Base-by-base conservation (phyloP, 1,139 yeast species). In the Yamadazyma jaroonii region DNA sequence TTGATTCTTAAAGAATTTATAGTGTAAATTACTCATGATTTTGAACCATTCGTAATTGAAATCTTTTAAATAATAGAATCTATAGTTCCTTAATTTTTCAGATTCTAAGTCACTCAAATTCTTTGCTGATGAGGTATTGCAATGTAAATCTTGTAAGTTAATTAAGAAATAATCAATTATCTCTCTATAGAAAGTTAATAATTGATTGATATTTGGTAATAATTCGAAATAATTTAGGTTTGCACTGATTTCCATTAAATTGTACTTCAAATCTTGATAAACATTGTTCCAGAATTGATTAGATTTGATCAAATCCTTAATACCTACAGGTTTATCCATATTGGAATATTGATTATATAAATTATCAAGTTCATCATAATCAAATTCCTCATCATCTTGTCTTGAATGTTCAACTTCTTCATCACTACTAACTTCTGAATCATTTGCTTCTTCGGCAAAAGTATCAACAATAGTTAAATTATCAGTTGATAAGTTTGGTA, bases 231-330 rank as follows among this genome's bases (percentile, higher is more conserved):
- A 57, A 34, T 56, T 49, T 17, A 49, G 35, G 6, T 37, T 41
- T 3, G 46, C 39, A 13, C 51, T 45, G 43, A 50, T 35, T 36
- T 53, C 55, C 44, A 52, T 48, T 20, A 53, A 48, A 26, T 55
- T 59, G 32, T 49, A 52, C 39, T 58, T 61, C 34, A 64, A 39
- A 41, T 64, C 70, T 41, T 63, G 67, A 37, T 61, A 62, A 24
- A 64, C 53, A 36, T 55, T 51, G 42, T 61, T 59, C 69, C 69
- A 64, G 39, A 64, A 61, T 34, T 54, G 59, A 12, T 47, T 48
- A 24, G 59, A 53, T 23, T 45, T 45, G 21, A 63, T 43, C 9
- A 57, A 33, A 14, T 38, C 40, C 31, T 41, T 43, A 9, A 48
- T 36, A 22, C 41, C 36, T 11, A 25, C 32, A 11, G 12, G 11